phyloP scores from a whole-genome alignment of 768 basidiomycete genomes.

The Tulasnella sp. region DNA sequence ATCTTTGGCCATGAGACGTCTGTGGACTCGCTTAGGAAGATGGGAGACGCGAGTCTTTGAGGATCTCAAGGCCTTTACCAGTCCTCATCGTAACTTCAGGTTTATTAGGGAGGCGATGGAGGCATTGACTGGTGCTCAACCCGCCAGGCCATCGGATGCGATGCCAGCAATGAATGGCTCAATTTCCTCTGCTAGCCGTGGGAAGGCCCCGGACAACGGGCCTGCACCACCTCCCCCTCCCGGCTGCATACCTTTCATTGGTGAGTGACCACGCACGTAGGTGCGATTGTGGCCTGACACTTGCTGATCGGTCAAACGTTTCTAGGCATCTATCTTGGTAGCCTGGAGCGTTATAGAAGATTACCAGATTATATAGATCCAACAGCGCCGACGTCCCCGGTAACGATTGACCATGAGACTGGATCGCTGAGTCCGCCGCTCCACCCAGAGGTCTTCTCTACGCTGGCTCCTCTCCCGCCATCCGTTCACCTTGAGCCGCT shows the following conservation, averaged over 20 bases:
- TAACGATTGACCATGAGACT: constrained; percentile 52
- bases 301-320: no score
- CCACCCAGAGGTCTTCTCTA: constrained; percentile 69
- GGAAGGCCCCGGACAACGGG: constrained; percentile 33
- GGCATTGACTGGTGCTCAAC: constrained; percentile 45
- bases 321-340: constrained; percentile 66
- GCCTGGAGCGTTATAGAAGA: constrained; percentile 50
- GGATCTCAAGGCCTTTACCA: constrained; percentile 58
- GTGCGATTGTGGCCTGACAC: no score
- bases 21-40: constrained; percentile 53
- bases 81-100: constrained; percentile 58
- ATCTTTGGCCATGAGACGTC: constrained; percentile 50
- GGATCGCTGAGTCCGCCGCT: constrained; percentile 57
- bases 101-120: constrained; percentile 58
- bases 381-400: constrained; percentile 58
- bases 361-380: constrained; percentile 79
- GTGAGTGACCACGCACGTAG: no score
- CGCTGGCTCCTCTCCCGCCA: constrained; percentile 57
- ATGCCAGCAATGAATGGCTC: constrained; percentile 27
- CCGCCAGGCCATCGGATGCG: constrained; percentile 42
- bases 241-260: constrained; percentile 74
- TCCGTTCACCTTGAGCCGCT: constrained; percentile 76
- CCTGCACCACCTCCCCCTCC: constrained; percentile 37
- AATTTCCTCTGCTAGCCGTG: constrained; percentile 27
- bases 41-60: constrained; percentile 66